phyloP scores from a whole-genome alignment of 768 basidiomycete genomes.

The Boletus vermiculosoides region DNA sequence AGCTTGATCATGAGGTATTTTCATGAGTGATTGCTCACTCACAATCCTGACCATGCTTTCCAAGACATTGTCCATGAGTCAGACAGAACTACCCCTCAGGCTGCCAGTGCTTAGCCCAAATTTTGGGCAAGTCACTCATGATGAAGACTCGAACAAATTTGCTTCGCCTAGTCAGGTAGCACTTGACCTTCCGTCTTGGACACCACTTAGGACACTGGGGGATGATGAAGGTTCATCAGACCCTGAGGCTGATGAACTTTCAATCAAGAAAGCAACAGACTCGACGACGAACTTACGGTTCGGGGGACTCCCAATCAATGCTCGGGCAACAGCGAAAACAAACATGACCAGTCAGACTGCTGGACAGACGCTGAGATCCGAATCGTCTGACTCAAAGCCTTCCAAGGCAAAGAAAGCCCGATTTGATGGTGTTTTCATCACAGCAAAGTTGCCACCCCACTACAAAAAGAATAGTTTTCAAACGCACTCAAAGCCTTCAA shows the following conservation, averaged over 20 bases:
- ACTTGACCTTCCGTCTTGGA: constrained; percentile 28
- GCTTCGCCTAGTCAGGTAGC: neutral
- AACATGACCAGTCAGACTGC: neutral
- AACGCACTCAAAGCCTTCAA: neutral
- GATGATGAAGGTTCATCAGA: constrained; percentile 8
- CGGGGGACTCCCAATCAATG: neutral
- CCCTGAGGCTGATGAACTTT: constrained; percentile 9
- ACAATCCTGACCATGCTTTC: constrained; percentile 5
- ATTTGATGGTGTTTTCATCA: constrained; percentile 28
- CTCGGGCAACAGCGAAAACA: neutral
- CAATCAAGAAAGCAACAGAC: neutral
- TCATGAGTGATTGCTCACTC: neutral
- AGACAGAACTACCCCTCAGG: constrained; percentile 1
- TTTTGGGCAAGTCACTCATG: neutral
- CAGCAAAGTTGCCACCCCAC: constrained; percentile 1
- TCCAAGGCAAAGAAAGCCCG: constrained; percentile 14
- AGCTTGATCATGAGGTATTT: constrained; percentile 13
- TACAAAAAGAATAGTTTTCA: neutral
- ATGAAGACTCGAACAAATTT: neutral
- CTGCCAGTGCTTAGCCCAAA: constrained; percentile 2
- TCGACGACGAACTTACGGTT: neutral
- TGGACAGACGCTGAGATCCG: neutral
- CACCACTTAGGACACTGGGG: constrained; percentile 5
- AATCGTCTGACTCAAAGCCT: neutral
- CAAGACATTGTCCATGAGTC: constrained; percentile 13